Evolutionary conservation across 2,329 filamentous ascomycete species (phyloP).

Genomic region (Pseudocercospora fijiensis): DNA sequence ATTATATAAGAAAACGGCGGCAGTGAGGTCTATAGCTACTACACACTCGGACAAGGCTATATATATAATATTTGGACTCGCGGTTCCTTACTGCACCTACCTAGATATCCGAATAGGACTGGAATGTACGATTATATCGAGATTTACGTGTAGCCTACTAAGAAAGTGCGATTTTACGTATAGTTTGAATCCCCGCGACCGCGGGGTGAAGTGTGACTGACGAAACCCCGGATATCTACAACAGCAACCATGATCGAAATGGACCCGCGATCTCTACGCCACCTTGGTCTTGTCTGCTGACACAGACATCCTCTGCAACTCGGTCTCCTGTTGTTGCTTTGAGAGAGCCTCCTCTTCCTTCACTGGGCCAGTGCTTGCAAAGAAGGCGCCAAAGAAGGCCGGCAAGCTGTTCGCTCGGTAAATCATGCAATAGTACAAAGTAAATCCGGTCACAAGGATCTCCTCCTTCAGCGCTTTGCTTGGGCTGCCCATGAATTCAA

Average conservation of each 20-base stretch:
- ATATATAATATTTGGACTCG: too few relatives aligned
- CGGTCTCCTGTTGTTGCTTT: background rate
- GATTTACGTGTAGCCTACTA: too few relatives aligned
- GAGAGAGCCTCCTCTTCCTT: background rate
- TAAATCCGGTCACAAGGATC: slow-evolving; percentile 11
- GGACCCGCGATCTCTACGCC: background rate
- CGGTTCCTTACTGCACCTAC: too few relatives aligned
- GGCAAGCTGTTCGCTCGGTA: slow-evolving; percentile 3
- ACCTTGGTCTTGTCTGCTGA: background rate
- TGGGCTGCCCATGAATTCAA: slow-evolving; percentile 13
- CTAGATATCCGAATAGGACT: too few relatives aligned
- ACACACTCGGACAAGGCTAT: too few relatives aligned
- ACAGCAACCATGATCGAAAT: background rate
- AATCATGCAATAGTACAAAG: slow-evolving; percentile 14
- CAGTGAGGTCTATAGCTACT: too few relatives aligned
- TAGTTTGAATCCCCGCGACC: too few relatives aligned
- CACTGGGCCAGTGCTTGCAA: slow-evolving; percentile 7
- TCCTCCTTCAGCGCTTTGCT: slow-evolving; percentile 14
- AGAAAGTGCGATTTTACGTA: too few relatives aligned
- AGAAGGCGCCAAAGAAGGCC: slow-evolving; percentile 12
- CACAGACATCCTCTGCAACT: background rate
- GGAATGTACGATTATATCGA: too few relatives aligned
- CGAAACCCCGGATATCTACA: too few relatives aligned
- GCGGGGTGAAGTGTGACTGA: too few relatives aligned
- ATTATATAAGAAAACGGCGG: too few relatives aligned